Percentiles rank a stretch among this genome's conserved stretches.
phyloP scores from a whole-genome alignment of 2,329 filamentous ascomycete genomes.

The Colletotrichum sp. region DNA sequence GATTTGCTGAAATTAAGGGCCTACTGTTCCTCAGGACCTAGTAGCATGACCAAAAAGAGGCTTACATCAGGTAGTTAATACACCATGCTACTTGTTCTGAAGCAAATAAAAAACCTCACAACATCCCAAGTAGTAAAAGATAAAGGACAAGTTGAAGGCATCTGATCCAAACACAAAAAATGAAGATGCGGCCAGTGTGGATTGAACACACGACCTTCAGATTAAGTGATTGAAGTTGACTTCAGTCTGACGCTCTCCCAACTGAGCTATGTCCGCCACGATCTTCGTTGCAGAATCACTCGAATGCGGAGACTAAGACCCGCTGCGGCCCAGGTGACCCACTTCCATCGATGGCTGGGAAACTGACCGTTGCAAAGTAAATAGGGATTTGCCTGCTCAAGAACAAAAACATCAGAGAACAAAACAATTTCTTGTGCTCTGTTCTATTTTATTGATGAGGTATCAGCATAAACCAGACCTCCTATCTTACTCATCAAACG shows the following conservation, averaged over 20 bases:
- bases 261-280: constrained; percentile 22
- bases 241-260: constrained; percentile 23
- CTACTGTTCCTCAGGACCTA: accelerated
- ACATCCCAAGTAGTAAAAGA: neutral
- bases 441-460: neutral
- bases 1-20: neutral
- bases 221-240: constrained; percentile 18
- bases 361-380: neutral
- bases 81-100: neutral
- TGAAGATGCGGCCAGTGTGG: constrained; percentile 21
- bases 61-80: neutral
- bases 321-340: accelerated
- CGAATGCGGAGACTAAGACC: neutral
- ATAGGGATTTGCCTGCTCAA: neutral
- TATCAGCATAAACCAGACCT: accelerated
- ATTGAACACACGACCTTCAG: constrained; percentile 23
- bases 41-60: accelerated
- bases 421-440: neutral
- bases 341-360: neutral
- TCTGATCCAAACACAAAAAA: neutral
- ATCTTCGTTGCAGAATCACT: accelerated
- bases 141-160: neutral
- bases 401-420: neutral
- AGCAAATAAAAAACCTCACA: neutral
- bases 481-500: neutral